A percentile compares a stretch with the other conserved stretches of the same genome.
Evolutionary conservation across 331 rosid species (phyloP).

Genomic region (Acacia concinna): DNA sequence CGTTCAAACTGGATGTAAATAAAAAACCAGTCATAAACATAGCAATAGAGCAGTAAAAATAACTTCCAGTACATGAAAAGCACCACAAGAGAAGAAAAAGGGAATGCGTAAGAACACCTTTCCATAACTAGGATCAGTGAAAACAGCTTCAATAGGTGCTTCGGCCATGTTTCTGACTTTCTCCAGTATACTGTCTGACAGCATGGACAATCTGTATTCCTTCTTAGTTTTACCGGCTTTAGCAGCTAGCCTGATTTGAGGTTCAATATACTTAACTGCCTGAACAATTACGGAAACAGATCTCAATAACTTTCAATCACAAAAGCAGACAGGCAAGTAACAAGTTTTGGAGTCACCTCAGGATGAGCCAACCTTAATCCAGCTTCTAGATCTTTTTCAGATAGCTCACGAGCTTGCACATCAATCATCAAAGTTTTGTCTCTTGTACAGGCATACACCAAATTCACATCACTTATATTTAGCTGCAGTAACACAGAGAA

Average conservation of each 20-base stretch:
- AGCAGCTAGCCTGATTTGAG: conserved; percentile 86
- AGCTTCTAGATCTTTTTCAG: conserved; percentile 86
- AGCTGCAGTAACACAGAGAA: conserved; percentile 60
- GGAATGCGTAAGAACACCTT: conserved; percentile 54
- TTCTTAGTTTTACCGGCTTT: conserved; percentile 87
- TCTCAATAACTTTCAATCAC: conserved; percentile 33
- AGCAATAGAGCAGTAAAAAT: neutral
- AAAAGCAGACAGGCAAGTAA: neutral
- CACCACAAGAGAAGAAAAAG: neutral
- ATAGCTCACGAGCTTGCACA: conserved; percentile 91
- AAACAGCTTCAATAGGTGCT: conserved; percentile 76
- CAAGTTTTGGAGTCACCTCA: conserved; percentile 53
- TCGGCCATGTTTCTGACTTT: conserved; percentile 68
- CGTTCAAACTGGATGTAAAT: conserved; percentile 80
- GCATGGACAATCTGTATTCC: conserved; percentile 83
- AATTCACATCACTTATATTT: conserved; percentile 82
- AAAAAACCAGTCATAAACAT: conserved; percentile 23
- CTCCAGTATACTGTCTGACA: conserved; percentile 74
- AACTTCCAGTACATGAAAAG: conserved; percentile 1
- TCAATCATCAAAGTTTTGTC: conserved; percentile 97
- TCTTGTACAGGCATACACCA: conserved; percentile 90
- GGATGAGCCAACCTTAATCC: conserved; percentile 93
- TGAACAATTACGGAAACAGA: conserved; percentile 38
- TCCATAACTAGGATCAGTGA: conserved; percentile 90
- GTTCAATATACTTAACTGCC: conserved; percentile 93